Conservation (phyloP, 495 filamentous ascomycete species). For the Podospora tetraspora region DNA sequence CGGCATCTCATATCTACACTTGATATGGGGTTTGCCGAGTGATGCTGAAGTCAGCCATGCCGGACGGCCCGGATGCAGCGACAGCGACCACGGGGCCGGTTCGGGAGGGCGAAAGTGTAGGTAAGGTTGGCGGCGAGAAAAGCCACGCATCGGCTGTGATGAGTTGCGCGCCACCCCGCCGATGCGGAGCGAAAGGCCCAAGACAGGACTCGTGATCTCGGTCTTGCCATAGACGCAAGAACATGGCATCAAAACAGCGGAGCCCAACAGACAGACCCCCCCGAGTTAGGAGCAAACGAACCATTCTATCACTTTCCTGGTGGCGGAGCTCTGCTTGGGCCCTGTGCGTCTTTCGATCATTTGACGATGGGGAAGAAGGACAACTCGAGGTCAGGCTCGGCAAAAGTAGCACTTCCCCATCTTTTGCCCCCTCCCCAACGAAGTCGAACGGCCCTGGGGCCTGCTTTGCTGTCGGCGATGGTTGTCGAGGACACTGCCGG, state of each 20-base stretch:
- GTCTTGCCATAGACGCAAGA: neutral
- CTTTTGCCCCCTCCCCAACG: neutral
- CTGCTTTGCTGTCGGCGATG: neutral
- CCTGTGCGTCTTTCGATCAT: neutral
- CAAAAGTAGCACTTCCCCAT: neutral
- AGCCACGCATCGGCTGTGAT: neutral
- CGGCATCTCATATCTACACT: neutral
- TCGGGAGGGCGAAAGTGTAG: neutral
- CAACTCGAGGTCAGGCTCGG: neutral
- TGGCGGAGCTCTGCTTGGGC: neutral
- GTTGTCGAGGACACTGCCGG: neutral
- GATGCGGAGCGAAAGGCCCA: neutral
- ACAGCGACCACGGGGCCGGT: neutral
- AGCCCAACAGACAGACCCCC: neutral
- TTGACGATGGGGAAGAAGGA: neutral
- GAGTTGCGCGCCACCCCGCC: neutral
- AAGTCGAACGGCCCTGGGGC: neutral
- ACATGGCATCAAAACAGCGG: neutral
- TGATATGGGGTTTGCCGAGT: neutral
- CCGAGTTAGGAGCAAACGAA: neutral
- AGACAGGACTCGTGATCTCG: constrained; percentile 1
- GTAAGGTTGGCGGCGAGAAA: neutral
- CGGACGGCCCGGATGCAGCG: neutral
- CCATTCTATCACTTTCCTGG: neutral
- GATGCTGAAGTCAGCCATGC: neutral